These are phyloP conservation scores for Backusella sp. DNA, from an alignment of 192 early-diverging fungal genomes.

Conservation along the genomic window DNA sequence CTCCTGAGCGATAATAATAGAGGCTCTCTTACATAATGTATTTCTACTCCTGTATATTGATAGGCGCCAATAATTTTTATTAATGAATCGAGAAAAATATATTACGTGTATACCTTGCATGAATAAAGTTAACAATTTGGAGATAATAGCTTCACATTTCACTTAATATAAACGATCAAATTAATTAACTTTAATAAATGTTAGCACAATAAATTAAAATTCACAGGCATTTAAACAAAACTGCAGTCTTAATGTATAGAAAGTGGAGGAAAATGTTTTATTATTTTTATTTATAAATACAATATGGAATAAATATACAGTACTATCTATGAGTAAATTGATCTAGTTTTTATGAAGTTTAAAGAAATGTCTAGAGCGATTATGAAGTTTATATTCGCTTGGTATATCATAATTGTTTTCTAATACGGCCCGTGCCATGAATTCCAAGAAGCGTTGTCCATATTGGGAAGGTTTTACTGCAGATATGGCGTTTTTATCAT, in stretches of 20 bases:
- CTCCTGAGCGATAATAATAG: too few species aligned
- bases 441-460: conserved; percentile 85
- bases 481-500: conserved; percentile 80
- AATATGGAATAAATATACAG: conserved; percentile 2
- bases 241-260: neutral
- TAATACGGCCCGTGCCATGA: conserved; percentile 71
- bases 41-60: too few species aligned
- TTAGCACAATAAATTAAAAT: neutral
- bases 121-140: too few species aligned
- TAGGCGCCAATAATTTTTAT: too few species aligned
- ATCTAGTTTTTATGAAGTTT: neutral
- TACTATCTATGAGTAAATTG: neutral
- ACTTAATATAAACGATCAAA: too few species aligned
- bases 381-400: conserved; percentile 18
- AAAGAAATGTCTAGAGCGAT: neutral
- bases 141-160: too few species aligned
- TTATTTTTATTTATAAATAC: neutral
- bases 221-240: neutral
- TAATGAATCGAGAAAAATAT: too few species aligned
- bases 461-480: conserved; percentile 86
- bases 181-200: too few species aligned
- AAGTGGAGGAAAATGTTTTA: neutral
- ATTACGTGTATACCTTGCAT: too few species aligned
- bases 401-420: conserved; percentile 52
- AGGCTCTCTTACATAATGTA: too few species aligned